Conservation (phyloP, 106 monocot genomes). For the Phalaenopsis aphrodite region DNA sequence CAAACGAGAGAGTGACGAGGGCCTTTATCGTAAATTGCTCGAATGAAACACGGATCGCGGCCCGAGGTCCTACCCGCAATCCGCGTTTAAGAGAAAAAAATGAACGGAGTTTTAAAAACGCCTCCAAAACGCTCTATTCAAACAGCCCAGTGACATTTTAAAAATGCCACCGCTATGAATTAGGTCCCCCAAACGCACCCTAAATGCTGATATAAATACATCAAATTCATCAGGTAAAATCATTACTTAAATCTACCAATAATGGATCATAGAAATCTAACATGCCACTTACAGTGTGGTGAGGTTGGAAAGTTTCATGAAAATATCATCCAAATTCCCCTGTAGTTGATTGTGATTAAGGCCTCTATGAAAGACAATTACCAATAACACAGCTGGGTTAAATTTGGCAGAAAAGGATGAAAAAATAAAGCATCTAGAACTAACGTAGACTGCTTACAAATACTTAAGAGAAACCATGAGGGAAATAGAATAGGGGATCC, state of each 20-base stretch:
- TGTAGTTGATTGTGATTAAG: constrained; percentile 57
- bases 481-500: constrained; percentile 49
- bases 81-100: too few species aligned
- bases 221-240: neutral
- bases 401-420: neutral
- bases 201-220: neutral
- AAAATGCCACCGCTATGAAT: too few species aligned
- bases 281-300: constrained; percentile 43
- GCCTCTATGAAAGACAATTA: constrained; percentile 22
- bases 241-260: neutral
- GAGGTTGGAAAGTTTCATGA: constrained; percentile 39
- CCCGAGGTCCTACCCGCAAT: too few species aligned
- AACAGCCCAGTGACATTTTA: too few species aligned
- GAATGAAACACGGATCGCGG: too few species aligned
- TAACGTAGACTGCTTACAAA: constrained; percentile 23
- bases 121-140: too few species aligned
- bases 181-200: too few species aligned
- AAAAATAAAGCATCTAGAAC: neutral
- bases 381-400: neutral
- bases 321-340: constrained; percentile 46
- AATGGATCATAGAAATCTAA: neutral
- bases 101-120: too few species aligned
- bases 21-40: too few species aligned
- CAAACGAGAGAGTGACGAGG: too few species aligned
- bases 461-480: constrained; percentile 46